Evolutionary conservation across 192 early-diverging fungal genomes (phyloP).

Genomic region (Podila verticillata): DNA sequence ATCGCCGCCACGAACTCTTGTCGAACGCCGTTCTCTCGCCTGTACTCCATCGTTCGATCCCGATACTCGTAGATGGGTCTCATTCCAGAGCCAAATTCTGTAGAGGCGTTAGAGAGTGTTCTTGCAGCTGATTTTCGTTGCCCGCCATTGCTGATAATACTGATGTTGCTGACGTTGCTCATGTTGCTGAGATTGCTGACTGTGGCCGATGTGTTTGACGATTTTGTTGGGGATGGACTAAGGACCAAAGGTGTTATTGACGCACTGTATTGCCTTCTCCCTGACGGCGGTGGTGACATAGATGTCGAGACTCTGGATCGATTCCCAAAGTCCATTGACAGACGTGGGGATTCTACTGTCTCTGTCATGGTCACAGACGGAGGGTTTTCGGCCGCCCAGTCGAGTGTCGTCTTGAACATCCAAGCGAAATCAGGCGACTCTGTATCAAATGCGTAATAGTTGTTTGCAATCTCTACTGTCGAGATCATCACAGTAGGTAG

Average conservation of each 20-base stretch:
- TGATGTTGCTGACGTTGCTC: not conserved
- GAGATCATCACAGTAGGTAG: conserved; percentile 39
- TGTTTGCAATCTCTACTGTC: conserved; percentile 17
- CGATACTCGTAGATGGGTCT: conserved; percentile 19
- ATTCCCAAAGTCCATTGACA: not conserved
- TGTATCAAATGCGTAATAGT: conserved; percentile 46
- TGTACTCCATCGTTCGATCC: conserved; percentile 22
- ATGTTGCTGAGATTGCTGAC: not conserved
- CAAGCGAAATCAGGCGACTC: conserved; percentile 44
- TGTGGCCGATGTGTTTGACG: not conserved
- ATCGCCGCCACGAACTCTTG: conserved; percentile 40
- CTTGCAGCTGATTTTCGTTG: not conserved
- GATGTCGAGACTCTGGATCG: not conserved
- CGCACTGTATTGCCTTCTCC: not conserved
- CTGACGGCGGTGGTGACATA: conserved; percentile 25
- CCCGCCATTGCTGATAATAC: not conserved
- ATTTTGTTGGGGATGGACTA: not conserved
- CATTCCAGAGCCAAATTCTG: not conserved
- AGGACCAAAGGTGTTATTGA: not conserved
- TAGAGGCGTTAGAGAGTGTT: not conserved
- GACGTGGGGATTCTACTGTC: not conserved
- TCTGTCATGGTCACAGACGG: not conserved
- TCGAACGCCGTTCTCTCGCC: conserved; percentile 27
- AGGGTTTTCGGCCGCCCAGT: conserved; percentile 28
- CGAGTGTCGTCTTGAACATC: conserved; percentile 51